A percentile compares a stretch with the other conserved stretches of the same genome.
These are phyloP conservation scores for Vitis rupestris DNA, from an alignment of 164 flowering plant genomes.

Conservation along the genomic window DNA sequence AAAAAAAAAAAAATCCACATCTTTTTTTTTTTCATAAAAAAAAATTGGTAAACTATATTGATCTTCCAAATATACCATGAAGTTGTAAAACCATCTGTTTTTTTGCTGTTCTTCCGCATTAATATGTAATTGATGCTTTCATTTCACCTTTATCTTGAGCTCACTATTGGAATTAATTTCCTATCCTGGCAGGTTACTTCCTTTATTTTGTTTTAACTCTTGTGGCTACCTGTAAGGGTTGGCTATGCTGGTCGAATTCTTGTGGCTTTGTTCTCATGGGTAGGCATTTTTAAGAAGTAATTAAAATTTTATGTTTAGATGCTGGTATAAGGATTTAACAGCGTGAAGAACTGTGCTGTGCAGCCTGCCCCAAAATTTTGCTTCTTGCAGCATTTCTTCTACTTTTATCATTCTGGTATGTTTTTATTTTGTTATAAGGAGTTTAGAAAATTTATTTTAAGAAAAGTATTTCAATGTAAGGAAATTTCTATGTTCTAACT, in stretches of 20 bases:
- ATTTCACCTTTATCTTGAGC: not conserved
- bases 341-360: conserved; percentile 23
- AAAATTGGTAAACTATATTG: too few relatives aligned
- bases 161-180: conserved; percentile 7
- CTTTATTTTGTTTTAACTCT: conserved; percentile 60
- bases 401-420: conserved; percentile 88
- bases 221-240: conserved; percentile 64
- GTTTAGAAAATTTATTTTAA: not conserved
- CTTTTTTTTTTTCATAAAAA: too few relatives aligned
- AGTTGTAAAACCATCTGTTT: too few relatives aligned
- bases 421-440: conserved; percentile 1
- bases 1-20: too few relatives aligned
- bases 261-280: conserved; percentile 87
- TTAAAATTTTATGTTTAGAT: not conserved
- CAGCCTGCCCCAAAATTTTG: conserved; percentile 81
- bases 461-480: too few relatives aligned
- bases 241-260: conserved; percentile 72
- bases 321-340: conserved; percentile 4
- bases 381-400: conserved; percentile 85
- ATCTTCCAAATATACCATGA: too few relatives aligned
- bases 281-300: conserved; percentile 21
- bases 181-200: conserved; percentile 55
- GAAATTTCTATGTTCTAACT: too few relatives aligned
- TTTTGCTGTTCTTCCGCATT: too few relatives aligned
- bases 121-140: not conserved